phyloP scores from a whole-genome alignment of 2,329 filamentous ascomycete genomes.

The Akanthomyces lecanii region DNA sequence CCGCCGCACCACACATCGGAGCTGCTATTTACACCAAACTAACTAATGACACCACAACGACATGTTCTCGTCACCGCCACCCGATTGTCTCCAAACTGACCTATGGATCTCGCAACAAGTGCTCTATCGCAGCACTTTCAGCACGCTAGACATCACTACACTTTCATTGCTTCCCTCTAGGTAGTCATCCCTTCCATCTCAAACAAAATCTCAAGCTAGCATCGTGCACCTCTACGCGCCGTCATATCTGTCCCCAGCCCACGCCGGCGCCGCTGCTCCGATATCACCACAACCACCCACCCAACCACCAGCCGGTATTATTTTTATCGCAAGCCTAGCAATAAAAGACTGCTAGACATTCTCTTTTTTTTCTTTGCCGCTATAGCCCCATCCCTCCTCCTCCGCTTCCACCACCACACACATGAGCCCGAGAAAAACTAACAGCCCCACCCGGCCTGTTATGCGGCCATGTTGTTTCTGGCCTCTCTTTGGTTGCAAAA shows the following conservation, averaged over 20 bases:
- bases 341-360: not conserved
- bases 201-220: no score
- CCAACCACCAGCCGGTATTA: not conserved
- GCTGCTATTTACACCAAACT: not conserved
- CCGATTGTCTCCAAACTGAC: not conserved
- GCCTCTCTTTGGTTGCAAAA: not conserved
- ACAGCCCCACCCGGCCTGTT: conserved; percentile 8
- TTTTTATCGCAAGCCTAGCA: not conserved
- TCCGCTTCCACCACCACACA: not conserved
- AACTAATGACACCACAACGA: not conserved
- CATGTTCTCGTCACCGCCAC: conserved; percentile 9
- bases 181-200: no score
- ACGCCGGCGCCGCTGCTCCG: no score
- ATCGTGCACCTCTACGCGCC: no score
- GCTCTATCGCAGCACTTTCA: no score
- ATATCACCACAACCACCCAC: no score
- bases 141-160: no score
- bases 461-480: conserved; percentile 8
- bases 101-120: no score
- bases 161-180: no score
- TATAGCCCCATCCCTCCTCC: not conserved
- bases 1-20: not conserved
- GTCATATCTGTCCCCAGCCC: no score
- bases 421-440: not conserved
- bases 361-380: not conserved